These are phyloP conservation scores for Rhynchospora breviuscula DNA, from an alignment of 176 grass and related monocot species.

Conservation along the genomic window DNA sequence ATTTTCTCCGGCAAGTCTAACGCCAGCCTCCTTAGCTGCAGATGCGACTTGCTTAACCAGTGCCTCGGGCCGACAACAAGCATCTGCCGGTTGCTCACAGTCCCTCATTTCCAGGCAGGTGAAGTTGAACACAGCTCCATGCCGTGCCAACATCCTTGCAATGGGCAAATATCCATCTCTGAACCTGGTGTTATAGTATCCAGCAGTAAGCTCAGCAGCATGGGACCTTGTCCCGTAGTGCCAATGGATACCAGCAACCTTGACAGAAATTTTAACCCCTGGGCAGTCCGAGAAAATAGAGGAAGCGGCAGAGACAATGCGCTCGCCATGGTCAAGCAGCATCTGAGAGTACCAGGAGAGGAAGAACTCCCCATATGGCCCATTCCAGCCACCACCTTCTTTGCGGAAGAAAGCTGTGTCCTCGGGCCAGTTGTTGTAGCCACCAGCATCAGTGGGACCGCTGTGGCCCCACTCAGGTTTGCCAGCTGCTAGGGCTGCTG, in stretches of 20 bases:
- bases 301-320: conserved; percentile 33
- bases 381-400: conserved; percentile 44
- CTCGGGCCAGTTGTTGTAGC: conserved; percentile 54
- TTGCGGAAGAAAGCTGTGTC: conserved; percentile 48
- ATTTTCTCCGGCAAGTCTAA: conserved; percentile 57
- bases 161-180: conserved; percentile 56
- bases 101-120: conserved; percentile 77
- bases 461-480: conserved; percentile 59
- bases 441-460: conserved; percentile 45
- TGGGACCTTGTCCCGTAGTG: conserved; percentile 64
- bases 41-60: conserved; percentile 60
- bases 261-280: conserved; percentile 40
- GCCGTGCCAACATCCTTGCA: conserved; percentile 26
- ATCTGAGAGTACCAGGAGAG: conserved; percentile 62
- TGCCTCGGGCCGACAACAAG: conserved; percentile 47
- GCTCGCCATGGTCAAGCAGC: conserved; percentile 51
- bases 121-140: conserved; percentile 71
- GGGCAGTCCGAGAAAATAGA: conserved; percentile 22
- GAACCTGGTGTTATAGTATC: conserved; percentile 61
- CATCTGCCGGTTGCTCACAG: conserved; percentile 61
- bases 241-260: conserved; percentile 80
- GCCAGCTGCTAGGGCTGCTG: conserved; percentile 34
- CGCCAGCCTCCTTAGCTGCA: conserved; percentile 37
- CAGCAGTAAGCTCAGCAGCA: conserved; percentile 55
- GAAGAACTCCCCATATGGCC: conserved; percentile 60